Conservation (phyloP, 2,329 filamentous ascomycete genomes). For the Colletotrichum sp. region DNA sequence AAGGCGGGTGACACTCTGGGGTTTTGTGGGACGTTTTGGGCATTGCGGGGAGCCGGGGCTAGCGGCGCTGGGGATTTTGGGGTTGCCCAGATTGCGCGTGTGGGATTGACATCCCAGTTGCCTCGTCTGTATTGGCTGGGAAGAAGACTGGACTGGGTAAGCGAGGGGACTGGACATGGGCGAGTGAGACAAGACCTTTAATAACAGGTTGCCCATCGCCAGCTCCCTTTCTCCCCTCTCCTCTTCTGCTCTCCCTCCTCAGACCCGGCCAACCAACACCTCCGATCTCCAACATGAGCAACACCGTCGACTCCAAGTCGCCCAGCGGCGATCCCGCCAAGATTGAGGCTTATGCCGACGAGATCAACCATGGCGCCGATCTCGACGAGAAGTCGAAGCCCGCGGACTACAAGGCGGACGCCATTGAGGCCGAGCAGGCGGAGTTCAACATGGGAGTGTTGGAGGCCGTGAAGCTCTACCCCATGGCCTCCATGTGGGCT, state of each 20-base stretch:
- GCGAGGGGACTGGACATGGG: neutral
- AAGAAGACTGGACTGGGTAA: neutral
- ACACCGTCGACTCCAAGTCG: conserved; percentile 10
- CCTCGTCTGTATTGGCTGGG: conserved; percentile 1
- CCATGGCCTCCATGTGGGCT: conserved; percentile 42
- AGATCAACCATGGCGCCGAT: neutral
- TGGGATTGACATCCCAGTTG: conserved; percentile 1
- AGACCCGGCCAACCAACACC: neutral
- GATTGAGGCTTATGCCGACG: conserved; percentile 4
- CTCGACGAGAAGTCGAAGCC: conserved; percentile 40
- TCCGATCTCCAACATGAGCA: neutral
- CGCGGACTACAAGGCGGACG: conserved; percentile 53
- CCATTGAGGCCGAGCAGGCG: conserved; percentile 59
- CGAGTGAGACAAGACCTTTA: conserved; percentile 1
- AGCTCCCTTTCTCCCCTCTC: neutral
- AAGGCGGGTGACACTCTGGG: conserved; percentile 10
- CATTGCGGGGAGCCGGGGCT: conserved; percentile 10
- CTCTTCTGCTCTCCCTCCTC: neutral
- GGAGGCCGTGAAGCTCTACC: conserved; percentile 36
- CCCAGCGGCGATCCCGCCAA: conserved; percentile 1
- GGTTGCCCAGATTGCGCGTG: neutral
- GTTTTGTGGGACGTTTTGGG: neutral
- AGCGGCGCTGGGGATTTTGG: neutral
- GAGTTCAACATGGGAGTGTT: conserved; percentile 39
- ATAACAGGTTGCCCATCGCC: neutral